Evolutionary conservation across 1,284 basidiomycete species (phyloP).

Genomic region (Tranzscheliella williamsii): DNA sequence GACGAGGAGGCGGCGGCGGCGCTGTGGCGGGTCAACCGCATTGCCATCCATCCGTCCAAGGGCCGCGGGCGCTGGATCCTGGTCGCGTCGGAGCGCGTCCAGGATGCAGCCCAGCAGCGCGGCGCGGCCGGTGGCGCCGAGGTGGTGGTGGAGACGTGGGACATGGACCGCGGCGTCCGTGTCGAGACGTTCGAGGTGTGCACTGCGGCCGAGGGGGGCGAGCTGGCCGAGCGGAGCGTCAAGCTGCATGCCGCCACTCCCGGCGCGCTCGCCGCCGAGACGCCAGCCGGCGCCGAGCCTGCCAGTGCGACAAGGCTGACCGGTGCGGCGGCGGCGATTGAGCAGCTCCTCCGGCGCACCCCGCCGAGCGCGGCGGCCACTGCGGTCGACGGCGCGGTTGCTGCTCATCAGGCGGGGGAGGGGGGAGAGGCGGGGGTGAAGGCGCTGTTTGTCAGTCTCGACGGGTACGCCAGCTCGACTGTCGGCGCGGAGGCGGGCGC

Average conservation of each 20-base stretch:
- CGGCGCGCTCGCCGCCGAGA: background rate
- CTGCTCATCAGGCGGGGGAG: background rate
- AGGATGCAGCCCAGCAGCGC: background rate
- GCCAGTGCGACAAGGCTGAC: background rate
- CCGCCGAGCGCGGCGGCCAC: background rate
- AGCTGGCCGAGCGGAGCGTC: constrained; percentile 1
- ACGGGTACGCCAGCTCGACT: constrained; percentile 42
- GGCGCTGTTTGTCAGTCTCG: constrained; percentile 40
- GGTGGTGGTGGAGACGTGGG: constrained; percentile 54
- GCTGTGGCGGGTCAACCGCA: constrained; percentile 69
- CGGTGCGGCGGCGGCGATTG: constrained; percentile 46
- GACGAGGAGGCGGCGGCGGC: background rate
- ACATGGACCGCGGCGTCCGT: constrained; percentile 60
- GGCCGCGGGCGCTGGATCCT: constrained; percentile 80
- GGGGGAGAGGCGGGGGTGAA: constrained; percentile 38
- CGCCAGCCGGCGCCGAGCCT: background rate
- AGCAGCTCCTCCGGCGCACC: constrained; percentile 33
- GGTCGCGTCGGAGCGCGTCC: constrained; percentile 70
- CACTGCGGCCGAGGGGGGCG: constrained; percentile 1
- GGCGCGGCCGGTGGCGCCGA: constrained; percentile 1
- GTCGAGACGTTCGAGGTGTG: constrained; percentile 53
- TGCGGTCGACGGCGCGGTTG: background rate
- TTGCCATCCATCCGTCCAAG: constrained; percentile 78
- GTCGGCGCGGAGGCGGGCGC: constrained; percentile 8
- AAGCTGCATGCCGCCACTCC: constrained; percentile 3